These are phyloP conservation scores for Pyrenophora teres DNA, from an alignment of 2,329 filamentous ascomycete genomes.

Conservation along the genomic window DNA sequence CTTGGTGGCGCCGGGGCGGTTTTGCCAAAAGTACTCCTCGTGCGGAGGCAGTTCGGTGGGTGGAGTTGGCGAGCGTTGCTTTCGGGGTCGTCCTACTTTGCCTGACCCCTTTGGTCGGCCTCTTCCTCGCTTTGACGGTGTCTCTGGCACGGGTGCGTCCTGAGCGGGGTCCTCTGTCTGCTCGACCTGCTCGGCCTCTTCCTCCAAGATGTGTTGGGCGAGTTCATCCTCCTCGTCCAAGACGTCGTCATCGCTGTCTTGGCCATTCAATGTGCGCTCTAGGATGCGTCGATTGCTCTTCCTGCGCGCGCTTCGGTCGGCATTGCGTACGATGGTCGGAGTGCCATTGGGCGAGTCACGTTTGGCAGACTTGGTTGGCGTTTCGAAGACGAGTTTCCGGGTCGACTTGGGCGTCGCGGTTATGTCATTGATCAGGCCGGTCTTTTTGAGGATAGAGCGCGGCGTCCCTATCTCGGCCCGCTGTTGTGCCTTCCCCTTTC, in stretches of 20 bases:
- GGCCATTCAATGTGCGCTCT: conserved; percentile 68
- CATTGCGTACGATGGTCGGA: conserved; percentile 69
- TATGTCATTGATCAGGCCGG: conserved; percentile 23
- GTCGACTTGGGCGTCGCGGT: conserved; percentile 51
- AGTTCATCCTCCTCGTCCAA: conserved; percentile 70
- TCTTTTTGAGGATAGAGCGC: conserved; percentile 43
- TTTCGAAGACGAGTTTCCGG: conserved; percentile 54
- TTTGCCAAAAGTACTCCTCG: conserved; percentile 93
- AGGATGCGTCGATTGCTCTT: conserved; percentile 82
- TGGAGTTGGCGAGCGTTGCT: conserved; percentile 75
- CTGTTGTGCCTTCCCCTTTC: conserved; percentile 27
- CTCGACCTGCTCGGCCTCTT: conserved; percentile 51
- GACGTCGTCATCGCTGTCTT: conserved; percentile 68
- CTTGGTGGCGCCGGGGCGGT: conserved; percentile 77
- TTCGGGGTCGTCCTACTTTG: conserved; percentile 58
- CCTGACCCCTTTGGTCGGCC: conserved; percentile 45
- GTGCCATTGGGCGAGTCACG: conserved; percentile 53
- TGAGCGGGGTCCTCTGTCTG: conserved; percentile 30
- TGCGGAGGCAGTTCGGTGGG: conserved; percentile 82
- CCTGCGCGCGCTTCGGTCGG: conserved; percentile 81
- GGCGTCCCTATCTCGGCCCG: conserved; percentile 37
- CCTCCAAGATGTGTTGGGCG: conserved; percentile 69
- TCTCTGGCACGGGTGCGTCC: conserved; percentile 52
- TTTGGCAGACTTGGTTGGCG: conserved; percentile 47
- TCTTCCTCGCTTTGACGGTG: conserved; percentile 59